These are phyloP conservation scores for Wallacemonas rigidus DNA, from an alignment of 208 protist genomes.

Conservation along the genomic window DNA sequence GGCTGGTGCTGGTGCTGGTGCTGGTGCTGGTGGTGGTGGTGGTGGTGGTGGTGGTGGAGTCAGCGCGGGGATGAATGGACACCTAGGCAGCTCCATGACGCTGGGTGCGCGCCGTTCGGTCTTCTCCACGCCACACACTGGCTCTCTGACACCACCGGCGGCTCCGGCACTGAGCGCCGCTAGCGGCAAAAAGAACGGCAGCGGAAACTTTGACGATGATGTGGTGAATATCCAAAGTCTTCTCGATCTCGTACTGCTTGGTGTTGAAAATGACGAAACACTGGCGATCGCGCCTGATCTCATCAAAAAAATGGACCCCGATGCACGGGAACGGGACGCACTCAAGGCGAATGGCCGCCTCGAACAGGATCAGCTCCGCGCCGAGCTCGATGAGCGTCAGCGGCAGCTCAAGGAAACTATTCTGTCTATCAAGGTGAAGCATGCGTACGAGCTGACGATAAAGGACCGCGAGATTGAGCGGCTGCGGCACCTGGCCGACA, in stretches of 20 bases:
- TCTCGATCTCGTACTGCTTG: constrained; percentile 81
- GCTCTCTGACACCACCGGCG: background rate
- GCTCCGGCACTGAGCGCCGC: background rate
- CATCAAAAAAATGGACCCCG: constrained; percentile 22
- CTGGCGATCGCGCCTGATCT: constrained; percentile 32
- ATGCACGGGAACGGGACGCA: constrained; percentile 18
- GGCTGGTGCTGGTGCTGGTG: background rate
- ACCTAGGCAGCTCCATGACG: background rate
- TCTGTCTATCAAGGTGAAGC: constrained; percentile 41
- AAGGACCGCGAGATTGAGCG: constrained; percentile 72
- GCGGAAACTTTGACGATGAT: constrained; percentile 23
- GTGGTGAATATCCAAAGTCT: constrained; percentile 76
- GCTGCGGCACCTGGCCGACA: constrained; percentile 66
- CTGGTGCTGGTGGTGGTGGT: background rate
- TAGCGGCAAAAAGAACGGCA: constrained; percentile 1
- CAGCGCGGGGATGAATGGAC: background rate
- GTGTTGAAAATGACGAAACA: constrained; percentile 78
- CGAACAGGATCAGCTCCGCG: constrained; percentile 36
- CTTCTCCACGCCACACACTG: background rate
- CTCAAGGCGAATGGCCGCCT: constrained; percentile 40
- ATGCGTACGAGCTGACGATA: constrained; percentile 39
- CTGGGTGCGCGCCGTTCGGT: constrained; percentile 8
- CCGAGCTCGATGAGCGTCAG: constrained; percentile 57
- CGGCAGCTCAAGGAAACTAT: constrained; percentile 61
- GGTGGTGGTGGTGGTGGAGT: background rate